Percentiles rank a stretch among this genome's conserved stretches.
Conservation (phyloP, 2,329 filamentous ascomycete genomes). For the Fusarium sp. region DNA sequence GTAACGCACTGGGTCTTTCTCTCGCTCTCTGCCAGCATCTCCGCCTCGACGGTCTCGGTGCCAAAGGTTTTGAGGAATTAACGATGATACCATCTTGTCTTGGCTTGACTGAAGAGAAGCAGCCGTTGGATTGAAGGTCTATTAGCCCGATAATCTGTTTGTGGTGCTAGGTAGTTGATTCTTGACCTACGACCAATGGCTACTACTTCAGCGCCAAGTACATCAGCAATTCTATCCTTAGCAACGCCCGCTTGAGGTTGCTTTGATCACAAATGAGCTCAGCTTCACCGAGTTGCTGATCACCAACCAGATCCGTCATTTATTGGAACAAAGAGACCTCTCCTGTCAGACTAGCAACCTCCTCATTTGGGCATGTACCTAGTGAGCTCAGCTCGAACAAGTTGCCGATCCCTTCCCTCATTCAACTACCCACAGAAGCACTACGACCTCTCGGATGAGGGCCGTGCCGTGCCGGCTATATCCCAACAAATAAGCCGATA, state of each 20-base stretch:
- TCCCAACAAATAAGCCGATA: neutral
- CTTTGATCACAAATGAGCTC: neutral
- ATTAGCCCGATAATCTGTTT: accelerated
- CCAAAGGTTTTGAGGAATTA: neutral
- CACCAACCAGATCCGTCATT: neutral
- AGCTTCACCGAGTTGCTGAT: neutral
- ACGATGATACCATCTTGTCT: neutral
- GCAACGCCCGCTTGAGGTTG: neutral
- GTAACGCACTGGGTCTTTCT: neutral
- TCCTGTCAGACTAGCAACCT: neutral
- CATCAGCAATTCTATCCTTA: neutral
- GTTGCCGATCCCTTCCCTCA: neutral
- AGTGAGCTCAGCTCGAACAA: neutral
- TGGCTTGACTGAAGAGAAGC: neutral
- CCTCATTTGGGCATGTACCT: neutral
- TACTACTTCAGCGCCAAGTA: accelerated
- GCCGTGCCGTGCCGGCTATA: neutral
- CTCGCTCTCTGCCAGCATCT: neutral
- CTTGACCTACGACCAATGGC: neutral
- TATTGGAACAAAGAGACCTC: neutral
- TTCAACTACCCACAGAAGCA: too few species aligned
- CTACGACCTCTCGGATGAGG: neutral
- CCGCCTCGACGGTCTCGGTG: neutral
- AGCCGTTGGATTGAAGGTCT: neutral
- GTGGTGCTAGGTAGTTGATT: neutral